Evolutionary conservation across 495 filamentous ascomycete species (phyloP), one percentile per base, ranked within the genome.

Genomic region (Xeromyces bisporus): DNA sequence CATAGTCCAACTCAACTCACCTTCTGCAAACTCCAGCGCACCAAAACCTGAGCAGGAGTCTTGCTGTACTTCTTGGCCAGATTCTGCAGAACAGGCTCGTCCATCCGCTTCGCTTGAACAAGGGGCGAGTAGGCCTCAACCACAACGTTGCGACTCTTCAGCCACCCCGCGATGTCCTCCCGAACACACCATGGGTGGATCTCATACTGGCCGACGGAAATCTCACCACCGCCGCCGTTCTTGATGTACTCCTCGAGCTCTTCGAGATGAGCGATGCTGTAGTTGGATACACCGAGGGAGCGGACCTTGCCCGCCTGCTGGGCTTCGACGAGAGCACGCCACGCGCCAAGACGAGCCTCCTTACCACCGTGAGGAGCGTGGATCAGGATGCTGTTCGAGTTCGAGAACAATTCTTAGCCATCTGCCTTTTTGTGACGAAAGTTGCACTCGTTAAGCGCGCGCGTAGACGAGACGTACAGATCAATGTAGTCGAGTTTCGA

Each of bases 21-120:
- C 64, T 67, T 87, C 47, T 93, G 81, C 51, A 93, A 54, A 46
- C 80, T 85, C 85, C 86, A 94, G 29, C 81, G 63, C 7, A 94
- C 31, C 37, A 94, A 48, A 6, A 93, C 61, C 59, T 94, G 86
- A 2, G 80, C 77, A 29, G 71, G 60, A 6, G 68, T 75, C 63
- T 80, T 86, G 6, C 61, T 61, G 39, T 86, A 60, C 55, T 84
- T 82, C 54, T 72, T 58, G 1, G 66, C 64, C 35, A 91, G 40
- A 15, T 54, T 52, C 37, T 64, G 48, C 31, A 89, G 44, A 3
- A 65, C 43, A 9, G 66, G 65, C 37, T 89, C 81, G 7, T 78
- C 62, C 47, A 71, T 69, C 24, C 75, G 60, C 36, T 69, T 55
- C 1, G 67, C 74, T 40, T 77, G 65, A 1, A 85, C 75, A 28